phyloP scores from a whole-genome alignment of 2,329 filamentous ascomycete species.

The Alternaria sp. region DNA sequence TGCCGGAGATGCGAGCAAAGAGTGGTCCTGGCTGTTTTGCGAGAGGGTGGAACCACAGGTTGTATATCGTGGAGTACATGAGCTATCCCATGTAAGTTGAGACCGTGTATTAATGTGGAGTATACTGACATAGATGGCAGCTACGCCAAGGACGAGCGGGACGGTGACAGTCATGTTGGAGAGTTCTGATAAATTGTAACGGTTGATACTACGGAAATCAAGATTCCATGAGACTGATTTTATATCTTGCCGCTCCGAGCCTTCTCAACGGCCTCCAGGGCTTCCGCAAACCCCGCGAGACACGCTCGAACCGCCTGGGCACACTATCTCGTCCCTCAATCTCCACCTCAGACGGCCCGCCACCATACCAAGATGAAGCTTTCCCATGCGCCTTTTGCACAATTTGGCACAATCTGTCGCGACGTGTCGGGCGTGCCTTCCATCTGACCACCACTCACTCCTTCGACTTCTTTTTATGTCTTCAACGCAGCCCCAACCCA shows the following conservation, averaged over 20 bases:
- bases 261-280: not conserved
- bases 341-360: not conserved
- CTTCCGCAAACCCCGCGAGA: not conserved
- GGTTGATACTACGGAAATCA: not conserved
- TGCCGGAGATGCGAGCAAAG: slow-evolving; percentile 4
- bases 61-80: slow-evolving; percentile 9
- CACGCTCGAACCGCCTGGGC: not conserved
- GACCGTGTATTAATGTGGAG: not conserved
- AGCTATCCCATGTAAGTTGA: not conserved
- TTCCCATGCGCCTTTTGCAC: not conserved
- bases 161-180: not conserved
- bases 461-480: not conserved
- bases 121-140: not conserved
- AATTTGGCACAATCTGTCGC: not conserved
- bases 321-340: not conserved
- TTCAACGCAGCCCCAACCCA: not conserved
- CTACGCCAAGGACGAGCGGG: not conserved
- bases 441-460: not conserved
- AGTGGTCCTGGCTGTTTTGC: slow-evolving; percentile 12
- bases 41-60: slow-evolving; percentile 13
- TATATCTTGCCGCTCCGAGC: not conserved
- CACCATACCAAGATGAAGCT: not conserved
- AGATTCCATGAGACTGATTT: not conserved
- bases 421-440: not conserved
- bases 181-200: not conserved